phyloP scores from a whole-genome alignment of 495 filamentous ascomycete species.

The Penicillium crystallinum region DNA sequence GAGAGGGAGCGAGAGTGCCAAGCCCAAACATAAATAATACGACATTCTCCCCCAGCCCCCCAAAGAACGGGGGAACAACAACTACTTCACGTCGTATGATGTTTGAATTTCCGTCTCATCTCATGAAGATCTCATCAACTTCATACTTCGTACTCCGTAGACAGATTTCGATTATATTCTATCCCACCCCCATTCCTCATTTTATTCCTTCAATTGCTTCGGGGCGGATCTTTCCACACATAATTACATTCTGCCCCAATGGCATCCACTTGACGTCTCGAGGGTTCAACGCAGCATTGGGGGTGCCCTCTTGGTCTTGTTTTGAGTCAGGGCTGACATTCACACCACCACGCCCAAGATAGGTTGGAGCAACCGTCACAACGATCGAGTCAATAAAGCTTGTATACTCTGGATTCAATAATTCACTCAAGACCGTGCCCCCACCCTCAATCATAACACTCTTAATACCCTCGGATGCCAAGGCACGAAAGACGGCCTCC shows the following conservation, averaged over 20 bases:
- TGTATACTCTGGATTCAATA: conserved; percentile 58
- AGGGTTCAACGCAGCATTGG: conserved; percentile 56
- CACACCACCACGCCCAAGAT: conserved; percentile 75
- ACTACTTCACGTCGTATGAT: background rate
- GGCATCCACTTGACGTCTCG: conserved; percentile 65
- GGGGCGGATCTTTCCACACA: conserved; percentile 61
- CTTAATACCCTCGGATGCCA: conserved; percentile 56
- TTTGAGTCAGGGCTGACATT: conserved; percentile 58
- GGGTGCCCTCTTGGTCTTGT: conserved; percentile 42
- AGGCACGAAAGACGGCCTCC: conserved; percentile 53
- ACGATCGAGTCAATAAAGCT: conserved; percentile 66
- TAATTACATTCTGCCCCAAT: conserved; percentile 70
- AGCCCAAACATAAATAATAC: conserved; percentile 13
- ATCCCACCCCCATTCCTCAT: too few relatives aligned
- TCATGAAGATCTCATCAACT: too few relatives aligned
- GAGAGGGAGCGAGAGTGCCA: conserved; percentile 11
- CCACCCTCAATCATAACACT: conserved; percentile 91
- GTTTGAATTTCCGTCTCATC: too few relatives aligned
- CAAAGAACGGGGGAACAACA: background rate
- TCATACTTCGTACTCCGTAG: too few relatives aligned
- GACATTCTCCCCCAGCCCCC: conserved; percentile 19
- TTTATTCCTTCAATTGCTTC: too few relatives aligned
- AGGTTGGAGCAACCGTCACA: conserved; percentile 79
- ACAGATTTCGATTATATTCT: too few relatives aligned
- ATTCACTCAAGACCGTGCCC: conserved; percentile 67